Evolutionary conservation across 495 filamentous ascomycete genomes (phyloP).

Genomic region (Penicillium atrosanguineum): DNA sequence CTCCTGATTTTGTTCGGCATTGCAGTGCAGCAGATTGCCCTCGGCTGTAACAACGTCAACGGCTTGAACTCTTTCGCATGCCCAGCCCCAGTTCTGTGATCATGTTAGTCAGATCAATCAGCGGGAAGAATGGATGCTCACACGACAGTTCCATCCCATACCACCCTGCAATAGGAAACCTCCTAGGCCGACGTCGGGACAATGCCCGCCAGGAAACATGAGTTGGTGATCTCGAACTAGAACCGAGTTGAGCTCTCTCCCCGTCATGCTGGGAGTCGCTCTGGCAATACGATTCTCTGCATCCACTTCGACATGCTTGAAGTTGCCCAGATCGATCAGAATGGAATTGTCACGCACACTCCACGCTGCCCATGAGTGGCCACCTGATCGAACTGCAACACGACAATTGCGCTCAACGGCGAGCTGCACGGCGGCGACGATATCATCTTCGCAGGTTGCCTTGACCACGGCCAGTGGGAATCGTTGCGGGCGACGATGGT

Average conservation of each 20-base stretch:
- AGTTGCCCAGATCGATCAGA: constrained; percentile 46
- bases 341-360: constrained; percentile 49
- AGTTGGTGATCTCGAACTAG: constrained; percentile 29
- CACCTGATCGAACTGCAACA: constrained; percentile 52
- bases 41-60: constrained; percentile 50
- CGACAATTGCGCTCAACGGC: constrained; percentile 36
- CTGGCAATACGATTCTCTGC: constrained; percentile 25
- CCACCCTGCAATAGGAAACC: constrained; percentile 55
- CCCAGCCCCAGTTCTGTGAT: constrained; percentile 53
- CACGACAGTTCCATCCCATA: constrained; percentile 55
- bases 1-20: too few relatives aligned
- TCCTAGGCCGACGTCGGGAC: constrained; percentile 55
- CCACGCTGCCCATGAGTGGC: constrained; percentile 55
- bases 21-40: constrained; percentile 16
- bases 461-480: constrained; percentile 46
- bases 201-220: constrained; percentile 54
- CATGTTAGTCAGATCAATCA: background rate
- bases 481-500: constrained; percentile 34
- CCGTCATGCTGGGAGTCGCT: constrained; percentile 46
- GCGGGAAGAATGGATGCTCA: constrained; percentile 4
- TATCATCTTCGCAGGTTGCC: constrained; percentile 35
- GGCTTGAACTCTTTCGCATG: constrained; percentile 45
- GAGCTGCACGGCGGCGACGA: constrained; percentile 43
- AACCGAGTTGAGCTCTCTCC: constrained; percentile 38
- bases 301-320: constrained; percentile 36